A percentile compares a stretch with the other conserved stretches of the same genome.
Evolutionary conservation across 2,329 filamentous ascomycete species (phyloP).

Genomic region (Helotiales sp.): DNA sequence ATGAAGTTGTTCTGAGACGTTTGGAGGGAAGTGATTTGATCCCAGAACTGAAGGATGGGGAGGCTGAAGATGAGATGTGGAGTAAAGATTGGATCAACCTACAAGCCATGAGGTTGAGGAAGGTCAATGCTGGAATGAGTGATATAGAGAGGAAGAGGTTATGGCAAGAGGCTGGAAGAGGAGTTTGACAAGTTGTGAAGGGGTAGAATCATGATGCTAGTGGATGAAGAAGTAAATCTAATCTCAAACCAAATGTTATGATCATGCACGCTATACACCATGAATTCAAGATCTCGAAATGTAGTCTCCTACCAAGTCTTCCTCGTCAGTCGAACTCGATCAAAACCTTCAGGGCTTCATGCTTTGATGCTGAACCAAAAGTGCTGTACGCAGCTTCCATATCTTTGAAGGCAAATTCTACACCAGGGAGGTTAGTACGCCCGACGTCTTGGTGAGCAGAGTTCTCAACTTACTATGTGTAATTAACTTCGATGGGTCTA

Average conservation of each 20-base stretch:
- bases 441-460: constrained; percentile 1
- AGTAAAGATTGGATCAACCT: constrained; percentile 29
- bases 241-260: too few relatives aligned
- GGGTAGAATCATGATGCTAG: too few relatives aligned
- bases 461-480: constrained; percentile 42
- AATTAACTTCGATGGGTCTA: constrained; percentile 44
- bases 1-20: constrained; percentile 40
- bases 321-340: constrained; percentile 34
- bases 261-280: too few relatives aligned
- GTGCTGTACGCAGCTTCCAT: constrained; percentile 46
- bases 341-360: constrained; percentile 45
- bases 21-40: constrained; percentile 26
- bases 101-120: constrained; percentile 26
- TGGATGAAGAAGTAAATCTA: too few relatives aligned
- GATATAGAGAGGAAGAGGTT: constrained; percentile 23
- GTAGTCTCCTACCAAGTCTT: background rate
- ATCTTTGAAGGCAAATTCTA: constrained; percentile 43
- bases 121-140: constrained; percentile 7
- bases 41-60: constrained; percentile 18
- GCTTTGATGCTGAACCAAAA: constrained; percentile 43
- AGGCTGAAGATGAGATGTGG: constrained; percentile 23
- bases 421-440: constrained; percentile 1
- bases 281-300: too few relatives aligned
- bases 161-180: constrained; percentile 24
- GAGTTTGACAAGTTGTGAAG: too few relatives aligned